A percentile compares a stretch with the other conserved stretches of the same genome.
Conservation (phyloP, 805 yeast genomes). For the Monosporozyma unispora region DNA sequence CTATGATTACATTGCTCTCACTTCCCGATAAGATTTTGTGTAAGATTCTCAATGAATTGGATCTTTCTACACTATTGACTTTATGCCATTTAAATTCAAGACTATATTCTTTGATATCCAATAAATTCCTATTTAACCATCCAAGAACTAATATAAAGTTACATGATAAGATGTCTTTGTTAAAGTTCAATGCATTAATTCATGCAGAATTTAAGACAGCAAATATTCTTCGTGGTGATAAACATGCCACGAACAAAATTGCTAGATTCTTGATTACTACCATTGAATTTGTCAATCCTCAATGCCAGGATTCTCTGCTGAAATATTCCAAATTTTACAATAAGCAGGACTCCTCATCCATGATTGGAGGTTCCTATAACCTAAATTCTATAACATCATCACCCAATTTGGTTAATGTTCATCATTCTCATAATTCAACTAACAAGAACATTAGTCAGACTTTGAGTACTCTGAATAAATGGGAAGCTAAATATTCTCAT, state of each 20-base stretch:
- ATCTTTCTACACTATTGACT: conserved; percentile 13
- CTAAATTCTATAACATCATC: conserved; percentile 3
- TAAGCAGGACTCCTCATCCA: conserved; percentile 8
- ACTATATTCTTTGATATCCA: conserved; percentile 19
- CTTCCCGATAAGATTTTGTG: conserved; percentile 21
- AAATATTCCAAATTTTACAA: conserved; percentile 26
- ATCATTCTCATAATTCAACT: conserved; percentile 12
- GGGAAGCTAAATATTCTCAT: conserved; percentile 16
- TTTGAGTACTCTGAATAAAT: conserved; percentile 6
- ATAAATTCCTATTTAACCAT: conserved; percentile 19
- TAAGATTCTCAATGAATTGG: conserved; percentile 20
- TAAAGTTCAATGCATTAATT: conserved; percentile 25
- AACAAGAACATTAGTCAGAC: conserved; percentile 4
- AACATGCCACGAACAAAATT: conserved; percentile 11
- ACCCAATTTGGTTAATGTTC: neutral
- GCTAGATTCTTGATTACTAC: conserved; percentile 21
- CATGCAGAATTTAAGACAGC: conserved; percentile 24
- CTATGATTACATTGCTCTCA: conserved; percentile 8
- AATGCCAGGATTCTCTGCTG: conserved; percentile 27
- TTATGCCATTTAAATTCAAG: conserved; percentile 20
- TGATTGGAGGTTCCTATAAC: conserved; percentile 24
- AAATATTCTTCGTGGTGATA: conserved; percentile 6
- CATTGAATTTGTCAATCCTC: conserved; percentile 25
- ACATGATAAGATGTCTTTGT: conserved; percentile 18
- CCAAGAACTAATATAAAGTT: conserved; percentile 13